Base-by-base conservation (phyloP, 2,329 filamentous ascomycete genomes). In the Chaetoscypha palmicola region DNA sequence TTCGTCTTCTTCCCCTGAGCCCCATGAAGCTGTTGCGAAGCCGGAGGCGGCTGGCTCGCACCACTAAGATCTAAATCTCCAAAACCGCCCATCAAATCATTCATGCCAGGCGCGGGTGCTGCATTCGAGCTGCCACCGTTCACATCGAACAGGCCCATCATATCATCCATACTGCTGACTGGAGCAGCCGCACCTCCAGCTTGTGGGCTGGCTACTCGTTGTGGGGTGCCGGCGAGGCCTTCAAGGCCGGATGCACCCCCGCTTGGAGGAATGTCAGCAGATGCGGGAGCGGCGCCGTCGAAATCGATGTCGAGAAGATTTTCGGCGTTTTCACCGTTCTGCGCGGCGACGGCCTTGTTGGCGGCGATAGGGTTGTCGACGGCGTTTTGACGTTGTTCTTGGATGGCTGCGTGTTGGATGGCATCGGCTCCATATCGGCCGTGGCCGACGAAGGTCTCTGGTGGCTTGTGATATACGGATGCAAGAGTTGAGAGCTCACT, bases 381-480 rank as follows among this genome's bases (percentile, higher is more conserved):
- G 1, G 87, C 86, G 58, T 96, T 88, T 66, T 97, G 81, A 52
- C 86, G 79, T 70, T 95, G 89, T 69, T 98, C 92, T 70, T 95
- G 90, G 62, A 98, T 95, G 48, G 92, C 92, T 39, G 91, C 91
- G 54, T 85, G 83, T 66, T 97, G 92, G 60, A 98, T 88, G 48
- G 87, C 89, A 64, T 95, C 90, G 38, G 92, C 90, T 28, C 91
- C 92, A 56, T 87, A 96, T 34, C 91, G 82, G 32, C 92, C 92
- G 67, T 94, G 89, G 55, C 92, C 92, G 46, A 98, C 83, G 66
- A 98, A 98, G n/a, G 91, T 89, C 74, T 94, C 88, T 34, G 92
- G 90, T 7, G 90, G 90, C 69, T 95, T 97, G 77, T 98, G 92
- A 68, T 98, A 98, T 17, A 98, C 92, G 1, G 91, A 97, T 5